Conservation (phyloP, 257 asterid species). For the Capsicum pubescens region DNA sequence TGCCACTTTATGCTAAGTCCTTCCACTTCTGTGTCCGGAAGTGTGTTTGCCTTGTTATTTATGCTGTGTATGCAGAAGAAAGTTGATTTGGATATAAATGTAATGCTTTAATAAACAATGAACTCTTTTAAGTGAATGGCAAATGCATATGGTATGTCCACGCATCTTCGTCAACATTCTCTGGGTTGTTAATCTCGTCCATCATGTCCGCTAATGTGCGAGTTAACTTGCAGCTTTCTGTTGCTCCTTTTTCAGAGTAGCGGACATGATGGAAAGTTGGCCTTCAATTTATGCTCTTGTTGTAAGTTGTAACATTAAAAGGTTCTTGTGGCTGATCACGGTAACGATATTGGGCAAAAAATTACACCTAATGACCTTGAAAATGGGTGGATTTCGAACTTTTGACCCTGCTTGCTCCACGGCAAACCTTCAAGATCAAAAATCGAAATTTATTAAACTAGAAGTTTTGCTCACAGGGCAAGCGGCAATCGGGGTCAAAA, state of each 20-base stretch:
- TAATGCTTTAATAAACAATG: conserved; percentile 35
- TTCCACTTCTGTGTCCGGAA: conserved; percentile 3
- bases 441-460: background rate
- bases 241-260: conserved; percentile 10
- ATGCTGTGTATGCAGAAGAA: conserved; percentile 31
- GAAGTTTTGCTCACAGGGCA: background rate
- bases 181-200: background rate
- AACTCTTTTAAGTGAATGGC: conserved; percentile 24
- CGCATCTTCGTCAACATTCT: background rate
- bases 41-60: conserved; percentile 17
- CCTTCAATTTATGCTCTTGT: conserved; percentile 9
- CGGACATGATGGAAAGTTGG: background rate
- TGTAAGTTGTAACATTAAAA: background rate
- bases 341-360: background rate
- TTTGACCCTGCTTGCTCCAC: background rate
- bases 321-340: background rate
- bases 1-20: conserved; percentile 56
- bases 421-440: background rate
- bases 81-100: conserved; percentile 20
- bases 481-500: no score
- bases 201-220: background rate
- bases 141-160: conserved; percentile 28
- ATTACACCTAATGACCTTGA: background rate
- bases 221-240: background rate
- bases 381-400: background rate